Evolutionary conservation across 257 asterid genomes (phyloP).

Genomic region (Primulina eburnea): DNA sequence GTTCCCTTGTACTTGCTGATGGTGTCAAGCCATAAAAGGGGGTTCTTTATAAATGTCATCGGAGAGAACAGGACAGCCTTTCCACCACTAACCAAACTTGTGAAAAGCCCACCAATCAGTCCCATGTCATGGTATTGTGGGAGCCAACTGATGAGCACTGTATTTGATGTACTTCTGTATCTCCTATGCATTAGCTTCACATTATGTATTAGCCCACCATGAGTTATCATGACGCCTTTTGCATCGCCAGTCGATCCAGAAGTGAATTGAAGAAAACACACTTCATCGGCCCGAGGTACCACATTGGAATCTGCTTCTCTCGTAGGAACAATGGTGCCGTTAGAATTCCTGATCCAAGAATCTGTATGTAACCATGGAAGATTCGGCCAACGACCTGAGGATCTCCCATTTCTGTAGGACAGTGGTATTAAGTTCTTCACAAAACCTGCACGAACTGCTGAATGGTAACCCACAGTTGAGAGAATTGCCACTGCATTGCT

Average conservation of each 20-base stretch:
- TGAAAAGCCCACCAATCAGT: slow-evolving; percentile 77
- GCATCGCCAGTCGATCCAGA: slow-evolving; percentile 91
- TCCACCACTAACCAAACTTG: slow-evolving; percentile 72
- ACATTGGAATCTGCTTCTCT: slow-evolving; percentile 6
- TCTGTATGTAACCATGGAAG: slow-evolving; percentile 87
- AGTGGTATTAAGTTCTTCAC: slow-evolving; percentile 51
- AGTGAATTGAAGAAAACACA: slow-evolving; percentile 78
- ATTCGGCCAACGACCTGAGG: slow-evolving; percentile 69
- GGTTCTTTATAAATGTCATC: slow-evolving; percentile 76
- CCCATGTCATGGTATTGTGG: slow-evolving; percentile 95
- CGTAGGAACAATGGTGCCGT: slow-evolving; percentile 10
- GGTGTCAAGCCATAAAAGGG: slow-evolving; percentile 69
- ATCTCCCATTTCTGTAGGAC: slow-evolving; percentile 30
- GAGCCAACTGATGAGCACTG: slow-evolving; percentile 81
- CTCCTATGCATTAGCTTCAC: slow-evolving; percentile 67
- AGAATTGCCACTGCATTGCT: slow-evolving; percentile 70
- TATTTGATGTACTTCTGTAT: slow-evolving; percentile 72
- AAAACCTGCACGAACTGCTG: slow-evolving; percentile 76
- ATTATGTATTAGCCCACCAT: slow-evolving; percentile 71
- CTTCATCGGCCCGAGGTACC: slow-evolving; percentile 41
- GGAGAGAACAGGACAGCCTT: slow-evolving; percentile 69
- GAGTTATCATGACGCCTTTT: slow-evolving; percentile 81
- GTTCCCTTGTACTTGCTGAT: slow-evolving; percentile 65
- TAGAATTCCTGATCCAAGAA: slow-evolving; percentile 60
- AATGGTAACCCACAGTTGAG: slow-evolving; percentile 63